Evolutionary conservation across 2,329 filamentous ascomycete genomes (phyloP).

Genomic region (Monilinia fructigena): DNA sequence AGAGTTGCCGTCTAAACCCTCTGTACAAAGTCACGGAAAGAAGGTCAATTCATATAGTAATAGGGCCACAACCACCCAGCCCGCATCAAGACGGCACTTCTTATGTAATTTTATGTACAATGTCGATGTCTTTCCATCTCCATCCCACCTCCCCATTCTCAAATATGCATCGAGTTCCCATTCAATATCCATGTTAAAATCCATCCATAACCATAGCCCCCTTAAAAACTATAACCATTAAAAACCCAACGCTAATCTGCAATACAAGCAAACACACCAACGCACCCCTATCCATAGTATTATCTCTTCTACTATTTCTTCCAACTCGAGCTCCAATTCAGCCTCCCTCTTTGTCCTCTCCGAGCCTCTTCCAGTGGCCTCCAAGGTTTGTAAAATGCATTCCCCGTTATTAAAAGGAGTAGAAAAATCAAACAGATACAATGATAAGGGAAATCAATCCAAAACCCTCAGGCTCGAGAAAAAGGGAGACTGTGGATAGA

Average conservation of each 20-base stretch:
- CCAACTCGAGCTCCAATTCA: neutral
- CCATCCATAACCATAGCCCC: slow-evolving; percentile 11
- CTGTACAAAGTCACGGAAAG: slow-evolving; percentile 13
- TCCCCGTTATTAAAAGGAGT: neutral
- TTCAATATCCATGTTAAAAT: slow-evolving; percentile 17
- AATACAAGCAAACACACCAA: slow-evolving; percentile 18
- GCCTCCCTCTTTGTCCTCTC: neutral
- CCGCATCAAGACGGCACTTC: slow-evolving; percentile 6
- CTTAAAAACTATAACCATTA: slow-evolving; percentile 6
- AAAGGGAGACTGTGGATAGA: neutral
- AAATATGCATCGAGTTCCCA: slow-evolving; percentile 15
- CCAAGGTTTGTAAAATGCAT: slow-evolving; percentile 5
- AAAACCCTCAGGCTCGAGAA: neutral
- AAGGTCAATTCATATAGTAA: slow-evolving; percentile 19
- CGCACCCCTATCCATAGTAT: slow-evolving; percentile 5
- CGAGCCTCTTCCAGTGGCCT: slow-evolving; percentile 1
- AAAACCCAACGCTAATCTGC: slow-evolving; percentile 20
- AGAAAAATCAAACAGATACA: slow-evolving; percentile 7
- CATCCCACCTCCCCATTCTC: slow-evolving; percentile 6
- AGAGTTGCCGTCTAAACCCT: neutral
- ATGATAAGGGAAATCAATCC: neutral
- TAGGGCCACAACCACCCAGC: neutral
- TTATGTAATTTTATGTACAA: slow-evolving; percentile 20
- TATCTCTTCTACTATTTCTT: slow-evolving; percentile 6
- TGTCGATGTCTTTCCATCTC: slow-evolving; percentile 12